A percentile compares a stretch with the other conserved stretches of the same genome.
Conservation (phyloP, 345 rosid species). For the Eucalyptus pumila region DNA sequence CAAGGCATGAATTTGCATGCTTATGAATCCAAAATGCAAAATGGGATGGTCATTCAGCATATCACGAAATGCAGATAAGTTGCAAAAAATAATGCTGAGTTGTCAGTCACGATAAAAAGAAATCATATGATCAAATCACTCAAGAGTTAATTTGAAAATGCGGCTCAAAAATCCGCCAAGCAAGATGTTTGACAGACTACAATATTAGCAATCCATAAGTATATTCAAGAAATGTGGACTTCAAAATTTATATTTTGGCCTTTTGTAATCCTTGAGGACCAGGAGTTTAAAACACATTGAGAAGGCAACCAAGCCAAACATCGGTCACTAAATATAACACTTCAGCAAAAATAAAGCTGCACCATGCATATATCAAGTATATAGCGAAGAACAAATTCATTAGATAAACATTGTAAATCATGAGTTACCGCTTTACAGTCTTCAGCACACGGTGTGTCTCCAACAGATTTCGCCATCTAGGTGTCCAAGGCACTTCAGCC, state of each 20-base stretch:
- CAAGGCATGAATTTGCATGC: not conserved
- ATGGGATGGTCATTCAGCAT: not conserved
- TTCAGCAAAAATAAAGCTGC: not conserved
- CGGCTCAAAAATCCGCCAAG: not conserved
- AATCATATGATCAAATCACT: not conserved
- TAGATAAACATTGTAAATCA: not conserved
- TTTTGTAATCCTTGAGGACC: not conserved
- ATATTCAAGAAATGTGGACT: not conserved
- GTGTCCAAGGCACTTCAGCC: constrained; percentile 76
- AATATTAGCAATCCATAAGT: not conserved
- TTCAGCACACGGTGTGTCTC: constrained; percentile 49
- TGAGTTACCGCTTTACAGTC: constrained; percentile 61
- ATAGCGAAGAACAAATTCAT: not conserved
- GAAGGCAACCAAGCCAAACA: not conserved
- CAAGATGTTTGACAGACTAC: not conserved
- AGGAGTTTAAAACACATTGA: not conserved
- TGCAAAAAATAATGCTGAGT: not conserved
- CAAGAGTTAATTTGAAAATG: not conserved
- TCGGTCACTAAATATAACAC: not conserved
- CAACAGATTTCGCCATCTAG: constrained; percentile 37
- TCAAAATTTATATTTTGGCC: not conserved
- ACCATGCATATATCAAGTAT: not conserved
- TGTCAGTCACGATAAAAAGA: not conserved
- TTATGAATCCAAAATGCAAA: too few species aligned
- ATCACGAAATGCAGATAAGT: not conserved